These are phyloP conservation scores for Raffaelea arxii DNA, from an alignment of 2,329 filamentous ascomycete species.

Conservation along the genomic window DNA sequence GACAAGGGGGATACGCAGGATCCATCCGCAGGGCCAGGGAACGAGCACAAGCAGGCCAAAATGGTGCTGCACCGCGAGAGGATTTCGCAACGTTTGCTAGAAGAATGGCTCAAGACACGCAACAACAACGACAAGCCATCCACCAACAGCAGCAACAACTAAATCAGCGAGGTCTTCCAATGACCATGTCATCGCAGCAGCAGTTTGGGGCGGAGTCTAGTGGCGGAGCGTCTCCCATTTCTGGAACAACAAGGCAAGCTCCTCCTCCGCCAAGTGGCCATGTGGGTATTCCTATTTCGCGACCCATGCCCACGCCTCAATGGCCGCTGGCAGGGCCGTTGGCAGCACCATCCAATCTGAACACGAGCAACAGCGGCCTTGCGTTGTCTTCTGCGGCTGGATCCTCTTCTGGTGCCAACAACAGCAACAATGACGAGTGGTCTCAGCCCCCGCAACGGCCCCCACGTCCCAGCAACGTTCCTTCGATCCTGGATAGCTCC, in stretches of 20 bases:
- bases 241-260: constrained; percentile 19
- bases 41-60: constrained; percentile 34
- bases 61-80: constrained; percentile 22
- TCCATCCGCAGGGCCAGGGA: constrained; percentile 47
- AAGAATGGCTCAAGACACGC: constrained; percentile 12
- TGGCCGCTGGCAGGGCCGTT: constrained; percentile 40
- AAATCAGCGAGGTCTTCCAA: neutral
- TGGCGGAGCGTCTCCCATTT: constrained; percentile 13
- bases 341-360: constrained; percentile 18
- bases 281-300: constrained; percentile 39
- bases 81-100: constrained; percentile 17
- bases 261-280: constrained; percentile 27
- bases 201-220: constrained; percentile 14
- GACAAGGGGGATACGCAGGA: constrained; percentile 27
- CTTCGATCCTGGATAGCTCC: constrained; percentile 48
- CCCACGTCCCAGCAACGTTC: constrained; percentile 49
- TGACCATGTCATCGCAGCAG: constrained; percentile 17
- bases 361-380: constrained; percentile 6
- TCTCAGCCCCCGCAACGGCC: constrained; percentile 47
- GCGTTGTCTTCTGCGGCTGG: too few species aligned
- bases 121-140: neutral
- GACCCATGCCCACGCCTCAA: constrained; percentile 42
- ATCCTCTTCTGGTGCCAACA: too few species aligned
- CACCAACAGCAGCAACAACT: constrained; percentile 2
- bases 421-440: constrained; percentile 13